Conservation (phyloP, 805 yeast species). For the Hagleromyces aurorensis region DNA sequence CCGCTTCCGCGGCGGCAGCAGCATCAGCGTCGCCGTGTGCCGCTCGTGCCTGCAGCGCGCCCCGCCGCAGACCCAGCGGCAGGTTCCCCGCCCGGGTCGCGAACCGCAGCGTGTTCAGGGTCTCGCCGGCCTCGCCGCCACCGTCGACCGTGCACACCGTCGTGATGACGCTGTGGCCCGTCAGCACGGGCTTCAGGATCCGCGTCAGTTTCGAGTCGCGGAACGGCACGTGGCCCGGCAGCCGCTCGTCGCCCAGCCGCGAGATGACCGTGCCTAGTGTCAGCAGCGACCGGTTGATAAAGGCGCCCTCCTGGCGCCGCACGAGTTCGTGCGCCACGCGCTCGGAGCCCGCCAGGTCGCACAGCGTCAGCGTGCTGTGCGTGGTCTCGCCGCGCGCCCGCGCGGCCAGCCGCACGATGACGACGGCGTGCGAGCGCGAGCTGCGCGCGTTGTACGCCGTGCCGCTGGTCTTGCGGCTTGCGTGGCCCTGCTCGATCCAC, state of each 20-base stretch:
- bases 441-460: conserved; percentile 85
- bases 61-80: conserved; percentile 52
- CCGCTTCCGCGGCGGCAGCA: conserved; percentile 62
- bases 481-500: conserved; percentile 62
- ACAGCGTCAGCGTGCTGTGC: conserved; percentile 64
- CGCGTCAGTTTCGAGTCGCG: conserved; percentile 91
- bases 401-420: conserved; percentile 53
- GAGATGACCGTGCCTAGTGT: conserved; percentile 92
- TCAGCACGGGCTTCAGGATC: conserved; percentile 81
- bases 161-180: conserved; percentile 78
- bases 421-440: conserved; percentile 87
- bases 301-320: conserved; percentile 89
- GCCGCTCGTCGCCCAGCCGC: conserved; percentile 45
- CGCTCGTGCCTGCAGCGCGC: too few species aligned
- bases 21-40: conserved; percentile 90
- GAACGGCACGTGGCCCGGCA: conserved; percentile 71
- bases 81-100: conserved; percentile 92
- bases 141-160: conserved; percentile 82
- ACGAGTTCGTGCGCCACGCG: conserved; percentile 59
- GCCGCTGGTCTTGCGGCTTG: conserved; percentile 68
- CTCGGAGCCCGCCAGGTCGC: conserved; percentile 98
- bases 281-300: conserved; percentile 80
- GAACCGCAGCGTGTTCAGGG: conserved; percentile 79
- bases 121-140: conserved; percentile 57
- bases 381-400: conserved; percentile 33